Base-by-base conservation (phyloP, 177 flowering plant species). In the Tripterygium wilfordii region DNA sequence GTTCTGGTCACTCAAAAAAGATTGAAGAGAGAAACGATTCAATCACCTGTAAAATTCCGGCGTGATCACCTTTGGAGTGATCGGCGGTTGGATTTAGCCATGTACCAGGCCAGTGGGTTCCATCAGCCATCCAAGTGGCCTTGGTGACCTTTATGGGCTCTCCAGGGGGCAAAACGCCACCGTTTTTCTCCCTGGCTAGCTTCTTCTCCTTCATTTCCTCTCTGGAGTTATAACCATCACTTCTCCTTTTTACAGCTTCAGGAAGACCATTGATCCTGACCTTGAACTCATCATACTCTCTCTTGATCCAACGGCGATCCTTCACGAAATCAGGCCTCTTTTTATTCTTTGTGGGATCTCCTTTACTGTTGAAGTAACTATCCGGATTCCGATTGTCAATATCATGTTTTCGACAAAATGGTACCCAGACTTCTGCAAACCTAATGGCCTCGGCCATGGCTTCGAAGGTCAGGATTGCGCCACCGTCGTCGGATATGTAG, bases 91-190 rank as follows among this genome's bases (percentile, higher is more conserved):
- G 60, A 3, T 45, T 15, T 26, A 47, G 66, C 96, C 96, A 88
- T 0, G 88, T 78, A 8, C 96, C 96, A 0, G 96, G 96, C 96
- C 96, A 88, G 28, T 85, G 95, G 5, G 96, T 85, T 3, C 95
- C 96, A 53, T 88, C 96, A n/a, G 95, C 91, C 96, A 88, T 83
- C 96, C 96, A 88, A 1, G 95, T 88, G 9, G 88, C 91, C 42
- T 82, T 71, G 3, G 56, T 19, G 30, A 70, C 59, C 16, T 63
- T 60, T n/a, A n/a, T n/a, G 30, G 58, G 20, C 0, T 55, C 50
- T 5, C 66, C 80, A 0, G 26, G 16, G 4, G 77, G 80, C 31
- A 50, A 5, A 0, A 9, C 49, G 5, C 76, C 88, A 1, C 68
- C 74, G 32, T 68, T 79, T 44, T 70, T 70, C 45, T 74, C 86